Evolutionary conservation across 164 flowering plant genomes (phyloP).

Genomic region (Malania oleifera): DNA sequence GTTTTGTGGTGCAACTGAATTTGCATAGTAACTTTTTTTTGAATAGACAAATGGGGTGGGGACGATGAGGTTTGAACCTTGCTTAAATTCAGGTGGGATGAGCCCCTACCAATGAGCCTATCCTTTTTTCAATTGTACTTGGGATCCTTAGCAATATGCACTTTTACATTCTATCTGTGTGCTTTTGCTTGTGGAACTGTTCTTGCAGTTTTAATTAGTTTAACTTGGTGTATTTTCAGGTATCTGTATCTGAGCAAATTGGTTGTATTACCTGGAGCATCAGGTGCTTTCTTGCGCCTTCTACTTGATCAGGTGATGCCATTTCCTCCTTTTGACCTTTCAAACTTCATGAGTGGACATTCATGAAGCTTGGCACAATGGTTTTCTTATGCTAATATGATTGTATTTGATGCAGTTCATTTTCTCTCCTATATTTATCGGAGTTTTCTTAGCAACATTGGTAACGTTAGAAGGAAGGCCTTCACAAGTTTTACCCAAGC

Average conservation of each 20-base stretch:
- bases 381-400: background rate
- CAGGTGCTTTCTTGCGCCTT: constrained; percentile 9
- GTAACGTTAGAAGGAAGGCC: constrained; percentile 2
- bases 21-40: too few relatives aligned
- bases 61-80: too few relatives aligned
- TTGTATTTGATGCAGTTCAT: background rate
- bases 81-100: too few relatives aligned
- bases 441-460: constrained; percentile 1
- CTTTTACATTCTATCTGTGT: too few relatives aligned
- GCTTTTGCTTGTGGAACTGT: too few relatives aligned
- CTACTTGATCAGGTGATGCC: constrained; percentile 2
- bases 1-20: too few relatives aligned
- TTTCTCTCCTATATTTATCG: constrained; percentile 4
- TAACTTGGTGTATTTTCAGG: background rate
- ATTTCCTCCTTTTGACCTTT: background rate
- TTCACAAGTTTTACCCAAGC: constrained; percentile 3
- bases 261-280: background rate
- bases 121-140: too few relatives aligned
- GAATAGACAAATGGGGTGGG: too few relatives aligned
- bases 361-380: background rate
- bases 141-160: too few relatives aligned
- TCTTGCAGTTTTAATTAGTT: too few relatives aligned
- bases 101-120: too few relatives aligned
- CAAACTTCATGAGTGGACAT: background rate
- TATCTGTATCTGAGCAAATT: constrained; percentile 4